A percentile compares a stretch with the other conserved stretches of the same genome.
These are phyloP conservation scores for Mollisia scopiformis DNA, from an alignment of 2,329 filamentous ascomycete genomes.

Conservation along the genomic window DNA sequence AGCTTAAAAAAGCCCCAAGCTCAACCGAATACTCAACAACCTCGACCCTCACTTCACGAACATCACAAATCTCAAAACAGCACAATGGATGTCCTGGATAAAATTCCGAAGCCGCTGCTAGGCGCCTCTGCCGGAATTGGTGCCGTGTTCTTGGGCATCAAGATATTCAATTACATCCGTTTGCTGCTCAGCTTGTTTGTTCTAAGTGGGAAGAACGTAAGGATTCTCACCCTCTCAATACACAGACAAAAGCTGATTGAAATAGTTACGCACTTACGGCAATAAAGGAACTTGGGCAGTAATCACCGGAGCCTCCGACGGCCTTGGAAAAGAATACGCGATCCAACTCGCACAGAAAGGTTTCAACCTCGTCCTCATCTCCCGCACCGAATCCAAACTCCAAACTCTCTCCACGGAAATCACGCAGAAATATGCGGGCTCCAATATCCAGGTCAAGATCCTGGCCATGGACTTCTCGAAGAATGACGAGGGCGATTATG, in stretches of 20 bases:
- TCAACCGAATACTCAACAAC: neutral
- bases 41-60: neutral
- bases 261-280: constrained; percentile 84
- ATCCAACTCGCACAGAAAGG: constrained; percentile 86
- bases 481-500: constrained; percentile 81
- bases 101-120: constrained; percentile 18
- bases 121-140: constrained; percentile 52
- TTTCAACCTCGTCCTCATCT: constrained; percentile 94
- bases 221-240: constrained; percentile 30
- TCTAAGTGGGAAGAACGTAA: constrained; percentile 64
- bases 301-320: constrained; percentile 93
- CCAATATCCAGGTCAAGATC: constrained; percentile 70
- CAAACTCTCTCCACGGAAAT: constrained; percentile 77
- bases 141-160: constrained; percentile 58
- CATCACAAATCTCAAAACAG: neutral
- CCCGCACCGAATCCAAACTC: constrained; percentile 93
- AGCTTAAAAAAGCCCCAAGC: neutral
- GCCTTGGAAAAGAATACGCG: constrained; percentile 95
- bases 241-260: neutral
- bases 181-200: constrained; percentile 71
- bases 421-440: constrained; percentile 64
- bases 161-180: constrained; percentile 59
- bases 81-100: constrained; percentile 16
- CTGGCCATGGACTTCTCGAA: constrained; percentile 90
- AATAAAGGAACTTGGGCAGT: constrained; percentile 92